These are phyloP conservation scores for Scutellaria baicalensis DNA, from an alignment of 257 asterid genomes.

Conservation along the genomic window DNA sequence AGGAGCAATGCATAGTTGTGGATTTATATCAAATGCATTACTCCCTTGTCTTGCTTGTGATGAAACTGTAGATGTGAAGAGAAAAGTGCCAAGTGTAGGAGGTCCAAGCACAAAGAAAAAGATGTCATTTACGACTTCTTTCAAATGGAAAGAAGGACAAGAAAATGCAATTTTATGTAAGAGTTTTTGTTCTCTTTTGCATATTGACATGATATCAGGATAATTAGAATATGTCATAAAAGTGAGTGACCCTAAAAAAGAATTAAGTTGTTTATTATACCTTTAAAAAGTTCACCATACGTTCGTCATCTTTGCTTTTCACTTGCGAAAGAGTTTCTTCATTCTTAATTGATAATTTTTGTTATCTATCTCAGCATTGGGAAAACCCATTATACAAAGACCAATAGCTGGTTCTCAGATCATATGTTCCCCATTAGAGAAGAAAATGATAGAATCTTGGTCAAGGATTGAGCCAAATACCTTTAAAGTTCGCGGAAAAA, in stretches of 20 bases:
- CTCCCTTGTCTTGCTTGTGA: slow-evolving; percentile 86
- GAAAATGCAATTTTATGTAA: slow-evolving; percentile 48
- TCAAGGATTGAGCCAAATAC: slow-evolving; percentile 59
- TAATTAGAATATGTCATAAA: not conserved
- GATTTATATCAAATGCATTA: slow-evolving; percentile 48
- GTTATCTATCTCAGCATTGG: slow-evolving; percentile 39
- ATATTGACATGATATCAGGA: not conserved
- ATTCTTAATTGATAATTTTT: not conserved
- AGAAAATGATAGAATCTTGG: slow-evolving; percentile 64
- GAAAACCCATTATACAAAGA: slow-evolving; percentile 54
- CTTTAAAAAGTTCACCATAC: not conserved
- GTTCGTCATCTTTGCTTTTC: too few species aligned
- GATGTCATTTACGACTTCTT: slow-evolving; percentile 51
- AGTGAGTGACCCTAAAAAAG: too few species aligned
- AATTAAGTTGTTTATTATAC: too few species aligned
- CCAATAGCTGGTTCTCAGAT: slow-evolving; percentile 92
- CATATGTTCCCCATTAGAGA: slow-evolving; percentile 56
- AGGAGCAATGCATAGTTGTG: slow-evolving; percentile 46
- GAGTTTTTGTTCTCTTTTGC: slow-evolving; percentile 9
- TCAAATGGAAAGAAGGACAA: slow-evolving; percentile 64
- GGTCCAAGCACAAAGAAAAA: slow-evolving; percentile 47
- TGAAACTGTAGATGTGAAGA: slow-evolving; percentile 52
- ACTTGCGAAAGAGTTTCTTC: too few species aligned
- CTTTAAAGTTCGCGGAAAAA: slow-evolving; percentile 76
- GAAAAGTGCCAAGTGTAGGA: slow-evolving; percentile 29